A percentile compares a stretch with the other conserved stretches of the same genome.
Conservation (phyloP, 495 filamentous ascomycete species). For the Xylaria flabelliformis region DNA sequence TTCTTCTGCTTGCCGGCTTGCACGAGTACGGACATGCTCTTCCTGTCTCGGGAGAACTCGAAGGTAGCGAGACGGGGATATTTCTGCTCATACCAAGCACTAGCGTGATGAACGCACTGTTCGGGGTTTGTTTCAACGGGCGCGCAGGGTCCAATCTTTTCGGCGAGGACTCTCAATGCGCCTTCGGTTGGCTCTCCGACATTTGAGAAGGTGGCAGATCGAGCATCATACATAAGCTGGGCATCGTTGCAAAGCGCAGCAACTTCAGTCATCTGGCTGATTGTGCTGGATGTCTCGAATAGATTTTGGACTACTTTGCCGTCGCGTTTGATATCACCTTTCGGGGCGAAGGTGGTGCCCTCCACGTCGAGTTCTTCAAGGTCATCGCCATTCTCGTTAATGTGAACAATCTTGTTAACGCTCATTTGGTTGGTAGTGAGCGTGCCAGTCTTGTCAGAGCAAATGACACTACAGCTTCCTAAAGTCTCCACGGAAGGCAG, state of each 20-base stretch:
- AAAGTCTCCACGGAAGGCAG: constrained; percentile 97
- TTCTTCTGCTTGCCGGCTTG: constrained; percentile 69
- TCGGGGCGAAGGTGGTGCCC: constrained; percentile 91
- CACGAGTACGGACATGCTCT: constrained; percentile 98
- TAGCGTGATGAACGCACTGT: constrained; percentile 76
- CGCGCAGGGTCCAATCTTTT: constrained; percentile 81
- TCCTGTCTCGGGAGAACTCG: constrained; percentile 96
- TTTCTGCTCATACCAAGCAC: constrained; percentile 81
- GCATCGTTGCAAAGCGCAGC: constrained; percentile 91
- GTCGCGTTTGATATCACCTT: constrained; percentile 69
- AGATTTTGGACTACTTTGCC: constrained; percentile 74
- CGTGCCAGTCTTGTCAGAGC: constrained; percentile 99
- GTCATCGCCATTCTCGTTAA: constrained; percentile 72
- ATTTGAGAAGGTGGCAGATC: constrained; percentile 74
- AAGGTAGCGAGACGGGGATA: constrained; percentile 82
- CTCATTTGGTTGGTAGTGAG: constrained; percentile 99
- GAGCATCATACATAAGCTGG: constrained; percentile 79
- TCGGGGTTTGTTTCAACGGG: constrained; percentile 48
- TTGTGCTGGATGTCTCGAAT: constrained; percentile 75
- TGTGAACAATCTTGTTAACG: constrained; percentile 87
- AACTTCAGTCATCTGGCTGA: constrained; percentile 84
- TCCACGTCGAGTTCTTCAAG: constrained; percentile 91
- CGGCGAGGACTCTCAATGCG: constrained; percentile 85
- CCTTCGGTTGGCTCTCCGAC: constrained; percentile 97
- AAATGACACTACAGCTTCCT: constrained; percentile 99